These are phyloP conservation scores for Gentiana straminea DNA, from an alignment of 257 asterid species.

Conservation along the genomic window DNA sequence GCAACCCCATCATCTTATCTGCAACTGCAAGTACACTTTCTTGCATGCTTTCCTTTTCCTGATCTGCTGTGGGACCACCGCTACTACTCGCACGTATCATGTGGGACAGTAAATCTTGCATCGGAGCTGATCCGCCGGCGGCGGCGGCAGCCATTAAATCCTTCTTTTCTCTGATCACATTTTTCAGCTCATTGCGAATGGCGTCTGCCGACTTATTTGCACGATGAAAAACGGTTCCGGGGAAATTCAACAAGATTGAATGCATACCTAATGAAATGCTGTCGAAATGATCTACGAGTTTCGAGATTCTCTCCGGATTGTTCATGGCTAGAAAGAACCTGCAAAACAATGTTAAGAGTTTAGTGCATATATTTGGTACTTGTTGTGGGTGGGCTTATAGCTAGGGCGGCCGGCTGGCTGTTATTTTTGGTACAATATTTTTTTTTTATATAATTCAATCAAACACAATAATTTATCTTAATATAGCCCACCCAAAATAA, in stretches of 20 bases:
- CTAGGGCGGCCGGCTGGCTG: too few species aligned
- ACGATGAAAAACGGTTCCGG: conserved; percentile 37
- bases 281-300: conserved; percentile 37
- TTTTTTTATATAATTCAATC: too few species aligned
- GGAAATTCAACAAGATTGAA: conserved; percentile 34
- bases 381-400: too few species aligned
- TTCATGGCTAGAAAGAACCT: conserved; percentile 41
- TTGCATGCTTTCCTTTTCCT: conserved; percentile 39
- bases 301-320: conserved; percentile 32
- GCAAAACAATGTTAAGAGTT: conserved; percentile 1
- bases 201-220: conserved; percentile 54
- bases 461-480: too few species aligned
- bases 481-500: too few species aligned
- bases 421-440: too few species aligned
- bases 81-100: conserved; percentile 35
- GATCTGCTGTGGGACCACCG: conserved; percentile 38
- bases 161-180: conserved; percentile 47
- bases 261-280: conserved; percentile 50
- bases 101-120: conserved; percentile 25
- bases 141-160: conserved; percentile 15
- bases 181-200: conserved; percentile 36
- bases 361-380: too few species aligned
- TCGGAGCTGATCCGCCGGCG: conserved; percentile 2
- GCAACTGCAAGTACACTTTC: conserved; percentile 61
- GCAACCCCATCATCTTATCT: conserved; percentile 59